Base-by-base conservation (phyloP, 192 early-diverging fungal genomes). In the Haplosporangium gracile region DNA sequence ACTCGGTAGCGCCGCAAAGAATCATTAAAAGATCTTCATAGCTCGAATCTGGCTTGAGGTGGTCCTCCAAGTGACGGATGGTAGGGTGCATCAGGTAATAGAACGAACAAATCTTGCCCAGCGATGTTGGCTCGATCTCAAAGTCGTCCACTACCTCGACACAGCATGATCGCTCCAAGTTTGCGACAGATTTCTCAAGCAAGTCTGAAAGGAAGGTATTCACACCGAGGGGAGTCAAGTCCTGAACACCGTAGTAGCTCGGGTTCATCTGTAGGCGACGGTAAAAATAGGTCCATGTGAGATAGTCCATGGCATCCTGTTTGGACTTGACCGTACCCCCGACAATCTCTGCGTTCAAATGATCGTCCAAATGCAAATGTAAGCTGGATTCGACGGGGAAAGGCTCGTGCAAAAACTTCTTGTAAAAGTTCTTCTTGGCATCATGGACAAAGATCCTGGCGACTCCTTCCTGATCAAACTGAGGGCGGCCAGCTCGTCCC, bases 381-480 rank as follows among this genome's bases (percentile, higher is more conserved):
- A 97, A 88, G 75, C 92, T 94, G 2, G 95, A 96, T 83, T 96
- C 96, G 39, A 97, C 96, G n/a, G 96, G 96, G 89, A 96, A 97
- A 2, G 97, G 97, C 81, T 98, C 97, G 82, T 98, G 96, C 69
- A 99, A 91, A 87, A 99, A 99, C 90, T 95, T 96, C 75, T 98
- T 98, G 92, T 98, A 99, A 90, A 99, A 99, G 82, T 98, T 96
- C 92, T 98, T 98, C 82, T 99, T 99, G 34, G 91, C 88, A 79
- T 99, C 99, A 36, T 97, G 96, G 0, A 99, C 98, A 85, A 99
- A 94, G 70, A 99, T 96, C 15, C 95, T 91, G 2, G 98, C 97
- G 51, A 99, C 92, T 34, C 97, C 99, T 42, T 94, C 94, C 82
- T 96, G 93, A 88, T 99, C 99, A 77, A 97, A 99, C 89, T 99